Evolutionary conservation across 106 monocot species (phyloP), one percentile per base, ranked within the genome.

Genomic region (Acanthochlamys bracteata): DNA sequence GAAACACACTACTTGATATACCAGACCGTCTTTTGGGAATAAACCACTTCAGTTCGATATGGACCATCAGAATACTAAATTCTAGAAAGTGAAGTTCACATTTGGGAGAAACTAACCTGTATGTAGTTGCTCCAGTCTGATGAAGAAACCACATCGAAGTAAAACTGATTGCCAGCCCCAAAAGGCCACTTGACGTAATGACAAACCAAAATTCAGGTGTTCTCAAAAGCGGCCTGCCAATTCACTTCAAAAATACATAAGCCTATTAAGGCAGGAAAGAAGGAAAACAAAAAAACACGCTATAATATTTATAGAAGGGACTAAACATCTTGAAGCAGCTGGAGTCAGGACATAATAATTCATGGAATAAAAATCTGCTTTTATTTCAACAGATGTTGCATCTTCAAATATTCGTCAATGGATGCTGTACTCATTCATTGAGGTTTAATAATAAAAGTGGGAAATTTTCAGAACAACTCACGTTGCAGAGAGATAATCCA

Each of bases 61-160:
- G n/a, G n/a, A n/a, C n/a, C n/a, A n/a, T n/a, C n/a, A 60, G 15
- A 41, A 21, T 40, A 43, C 1, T 19, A 9, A 64, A 10, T 64
- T 10, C n/a, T 42, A 65, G 24, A 51, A 25, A 40, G 41, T 1
- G 17, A 39, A 27, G 45, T 66, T 17, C 19, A 27, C 11, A n/a
- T 33, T 13, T 66, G 3, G 17, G 47, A 11, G 13, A 17, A 17
- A 45, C 13, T 11, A 54, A 88, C 96, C 96, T 91, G 72, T 98
- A 98, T 20, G 98, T 98, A 24, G 98, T 98, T 15, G 98, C 91
- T 69, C 98, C 74, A 25, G 98, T 92, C 65, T 92, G 88, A 70
- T 92, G 85, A 81, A 98, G 88, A 71, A 98, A 98, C 98, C 98
- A 98, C 88, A 98, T 83, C 25, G 98, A 98, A 54, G 91, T 88